Evolutionary conservation across 2,329 filamentous ascomycete genomes (phyloP).

Genomic region (Apiospora hydei): DNA sequence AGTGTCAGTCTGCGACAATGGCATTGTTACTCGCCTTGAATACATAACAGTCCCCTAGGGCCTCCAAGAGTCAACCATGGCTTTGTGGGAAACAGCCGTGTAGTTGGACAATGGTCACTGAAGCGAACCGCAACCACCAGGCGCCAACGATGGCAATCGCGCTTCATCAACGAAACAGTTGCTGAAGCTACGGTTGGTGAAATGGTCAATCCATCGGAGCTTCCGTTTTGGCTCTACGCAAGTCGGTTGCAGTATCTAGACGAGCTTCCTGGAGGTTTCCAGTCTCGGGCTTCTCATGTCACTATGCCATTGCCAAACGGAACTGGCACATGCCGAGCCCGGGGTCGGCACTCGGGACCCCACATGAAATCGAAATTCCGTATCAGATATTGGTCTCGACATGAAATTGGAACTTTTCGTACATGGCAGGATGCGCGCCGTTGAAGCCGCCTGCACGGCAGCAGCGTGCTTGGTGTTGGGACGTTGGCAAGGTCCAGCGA

Average conservation of each 20-base stretch:
- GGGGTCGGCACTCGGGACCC: neutral
- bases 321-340: neutral
- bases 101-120: neutral
- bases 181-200: too few relatives aligned
- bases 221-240: too few relatives aligned
- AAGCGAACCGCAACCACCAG: neutral
- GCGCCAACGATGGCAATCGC: too few relatives aligned
- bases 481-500: neutral
- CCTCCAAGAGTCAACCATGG: neutral
- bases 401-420: neutral
- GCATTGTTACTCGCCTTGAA: neutral
- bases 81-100: neutral
- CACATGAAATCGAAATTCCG: neutral
- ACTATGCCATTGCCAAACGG: neutral
- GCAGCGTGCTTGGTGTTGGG: neutral
- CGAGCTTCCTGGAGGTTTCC: too few relatives aligned
- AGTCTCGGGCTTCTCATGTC: neutral
- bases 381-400: too few relatives aligned
- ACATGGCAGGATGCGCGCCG: neutral
- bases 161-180: neutral
- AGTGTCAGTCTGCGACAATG: neutral
- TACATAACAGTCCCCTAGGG: neutral
- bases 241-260: too few relatives aligned
- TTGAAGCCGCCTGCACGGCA: neutral
- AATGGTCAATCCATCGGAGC: neutral